These are phyloP conservation scores for Maudiozyma saulgeensis DNA, from an alignment of 805 yeast species.

Conservation along the genomic window DNA sequence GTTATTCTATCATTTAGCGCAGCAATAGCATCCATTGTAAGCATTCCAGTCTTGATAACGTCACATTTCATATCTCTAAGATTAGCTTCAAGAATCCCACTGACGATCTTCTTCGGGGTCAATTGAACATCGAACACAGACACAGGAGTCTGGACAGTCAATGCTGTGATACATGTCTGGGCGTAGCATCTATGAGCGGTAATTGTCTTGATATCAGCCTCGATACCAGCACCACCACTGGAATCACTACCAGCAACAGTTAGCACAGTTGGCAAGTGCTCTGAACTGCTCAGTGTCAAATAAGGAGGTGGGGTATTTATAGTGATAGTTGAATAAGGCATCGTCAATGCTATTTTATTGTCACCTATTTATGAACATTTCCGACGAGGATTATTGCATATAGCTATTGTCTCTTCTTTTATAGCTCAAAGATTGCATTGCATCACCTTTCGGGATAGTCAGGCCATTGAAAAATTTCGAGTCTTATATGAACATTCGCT, in stretches of 20 bases:
- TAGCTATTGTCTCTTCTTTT: no score
- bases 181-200: constrained; percentile 70
- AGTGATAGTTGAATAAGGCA: constrained; percentile 11
- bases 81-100: constrained; percentile 42
- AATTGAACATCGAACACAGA: constrained; percentile 35
- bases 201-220: constrained; percentile 77
- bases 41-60: constrained; percentile 75
- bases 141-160: constrained; percentile 65
- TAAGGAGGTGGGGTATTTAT: constrained; percentile 28
- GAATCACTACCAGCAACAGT: constrained; percentile 70
- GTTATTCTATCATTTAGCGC: constrained; percentile 34
- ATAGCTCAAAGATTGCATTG: no score
- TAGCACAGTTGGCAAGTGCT: constrained; percentile 33
- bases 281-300: constrained; percentile 16
- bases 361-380: background rate
- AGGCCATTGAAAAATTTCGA: background rate
- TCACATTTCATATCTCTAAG: constrained; percentile 53
- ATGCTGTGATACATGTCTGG: constrained; percentile 63
- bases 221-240: constrained; percentile 89
- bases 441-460: no score
- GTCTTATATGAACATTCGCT: background rate
- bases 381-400: background rate
- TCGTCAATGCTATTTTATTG: background rate
- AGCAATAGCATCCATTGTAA: constrained; percentile 45
- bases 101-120: constrained; percentile 37